A percentile compares a stretch with the other conserved stretches of the same genome.
Evolutionary conservation across 2,329 filamentous ascomycete species (phyloP).

Genomic region (Neofusicoccum sp.): DNA sequence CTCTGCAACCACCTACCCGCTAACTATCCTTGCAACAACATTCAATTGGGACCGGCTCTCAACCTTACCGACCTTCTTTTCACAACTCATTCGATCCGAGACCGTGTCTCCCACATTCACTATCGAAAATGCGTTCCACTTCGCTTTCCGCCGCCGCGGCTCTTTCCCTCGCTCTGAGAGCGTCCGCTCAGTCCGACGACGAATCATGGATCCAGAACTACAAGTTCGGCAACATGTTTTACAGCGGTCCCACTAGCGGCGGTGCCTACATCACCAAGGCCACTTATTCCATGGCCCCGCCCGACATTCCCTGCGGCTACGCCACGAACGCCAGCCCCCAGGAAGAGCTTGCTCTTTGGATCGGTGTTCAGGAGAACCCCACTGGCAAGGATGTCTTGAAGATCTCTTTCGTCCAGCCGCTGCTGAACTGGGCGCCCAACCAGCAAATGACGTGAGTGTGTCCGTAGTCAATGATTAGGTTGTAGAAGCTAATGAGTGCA

Average conservation of each 20-base stretch:
- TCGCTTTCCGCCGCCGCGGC: constrained; percentile 3
- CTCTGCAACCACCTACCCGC: background rate
- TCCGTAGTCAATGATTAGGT: no score
- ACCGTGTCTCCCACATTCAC: background rate
- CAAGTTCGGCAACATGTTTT: constrained; percentile 21
- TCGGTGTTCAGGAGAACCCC: constrained; percentile 17
- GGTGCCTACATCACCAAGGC: constrained; percentile 20
- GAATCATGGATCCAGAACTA: constrained; percentile 11
- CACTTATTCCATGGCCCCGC: constrained; percentile 18
- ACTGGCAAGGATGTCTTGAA: constrained; percentile 11
- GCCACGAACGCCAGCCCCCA: background rate
- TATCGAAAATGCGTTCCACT: constrained; percentile 1
- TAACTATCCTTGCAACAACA: background rate
- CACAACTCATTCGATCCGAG: background rate
- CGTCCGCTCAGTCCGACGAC: background rate
- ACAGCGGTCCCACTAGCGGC: constrained; percentile 18
- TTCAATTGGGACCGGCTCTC: background rate
- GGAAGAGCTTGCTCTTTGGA: constrained; percentile 16
- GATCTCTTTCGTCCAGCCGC: constrained; percentile 19
- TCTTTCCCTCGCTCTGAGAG: constrained; percentile 3
- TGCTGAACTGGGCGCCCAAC: constrained; percentile 16
- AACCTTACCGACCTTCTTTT: background rate
- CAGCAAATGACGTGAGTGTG: background rate
- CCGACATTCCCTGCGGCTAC: constrained; percentile 12
- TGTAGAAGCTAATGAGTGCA: no score